These are phyloP conservation scores for Penicillium concentricum DNA, from an alignment of 2,329 filamentous ascomycete species.

Conservation along the genomic window DNA sequence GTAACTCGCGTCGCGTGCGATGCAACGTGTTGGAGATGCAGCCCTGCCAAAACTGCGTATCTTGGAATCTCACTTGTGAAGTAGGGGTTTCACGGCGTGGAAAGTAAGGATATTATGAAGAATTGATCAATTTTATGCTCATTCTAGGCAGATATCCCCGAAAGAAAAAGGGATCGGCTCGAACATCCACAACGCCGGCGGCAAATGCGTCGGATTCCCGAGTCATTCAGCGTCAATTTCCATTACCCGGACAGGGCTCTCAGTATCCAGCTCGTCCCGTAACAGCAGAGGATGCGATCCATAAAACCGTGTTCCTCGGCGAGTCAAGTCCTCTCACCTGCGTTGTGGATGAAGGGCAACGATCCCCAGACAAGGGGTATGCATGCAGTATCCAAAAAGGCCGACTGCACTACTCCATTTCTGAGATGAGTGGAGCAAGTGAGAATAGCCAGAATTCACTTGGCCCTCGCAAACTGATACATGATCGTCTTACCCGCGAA, in stretches of 20 bases:
- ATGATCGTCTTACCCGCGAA: conserved; percentile 40
- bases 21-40: conserved; percentile 48
- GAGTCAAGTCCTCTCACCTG: conserved; percentile 52
- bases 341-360: conserved; percentile 44
- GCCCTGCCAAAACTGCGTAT: conserved; percentile 45
- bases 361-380: conserved; percentile 30
- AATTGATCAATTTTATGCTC: not conserved
- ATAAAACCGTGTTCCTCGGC: conserved; percentile 45
- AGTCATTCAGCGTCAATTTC: not conserved
- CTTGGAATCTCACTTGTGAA: conserved; percentile 41
- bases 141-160: conserved; percentile 19
- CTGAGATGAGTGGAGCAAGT: conserved; percentile 18
- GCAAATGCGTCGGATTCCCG: not conserved
- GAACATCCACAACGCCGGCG: not conserved
- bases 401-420: conserved; percentile 39
- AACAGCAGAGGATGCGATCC: conserved; percentile 10
- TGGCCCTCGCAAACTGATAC: conserved; percentile 30
- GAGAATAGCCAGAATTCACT: conserved; percentile 20
- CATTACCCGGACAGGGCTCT: not conserved
- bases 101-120: conserved; percentile 35
- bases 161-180: conserved; percentile 15
- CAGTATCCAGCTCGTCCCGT: conserved; percentile 9
- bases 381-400: conserved; percentile 35
- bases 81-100: conserved; percentile 45
- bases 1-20: conserved; percentile 47